phyloP scores from a whole-genome alignment of 345 rosid species.

The Eucalyptus cloeziana region DNA sequence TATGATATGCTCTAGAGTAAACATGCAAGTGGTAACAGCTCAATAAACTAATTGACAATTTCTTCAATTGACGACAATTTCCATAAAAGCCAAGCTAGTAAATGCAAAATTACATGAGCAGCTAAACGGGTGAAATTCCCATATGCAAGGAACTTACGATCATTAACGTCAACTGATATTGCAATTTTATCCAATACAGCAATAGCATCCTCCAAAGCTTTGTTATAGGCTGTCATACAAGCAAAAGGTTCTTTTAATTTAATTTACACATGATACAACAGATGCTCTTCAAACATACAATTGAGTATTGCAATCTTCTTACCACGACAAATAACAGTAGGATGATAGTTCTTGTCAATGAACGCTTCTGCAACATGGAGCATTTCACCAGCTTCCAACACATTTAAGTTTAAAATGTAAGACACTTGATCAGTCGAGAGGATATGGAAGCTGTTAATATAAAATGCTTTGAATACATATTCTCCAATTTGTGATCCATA shows the following conservation, averaged over 20 bases:
- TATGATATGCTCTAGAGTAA: not conserved
- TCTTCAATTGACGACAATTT: not conserved
- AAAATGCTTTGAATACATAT: not conserved
- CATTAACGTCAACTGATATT: constrained; percentile 64
- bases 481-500: not conserved
- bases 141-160: constrained; percentile 42
- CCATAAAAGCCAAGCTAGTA: not conserved
- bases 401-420: not conserved
- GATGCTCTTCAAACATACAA: not conserved
- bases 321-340: constrained; percentile 94
- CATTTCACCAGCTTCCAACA: constrained; percentile 86
- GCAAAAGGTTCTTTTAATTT: not conserved
- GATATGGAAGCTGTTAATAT: not conserved
- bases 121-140: not conserved
- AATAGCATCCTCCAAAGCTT: constrained; percentile 92
- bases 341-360: constrained; percentile 82
- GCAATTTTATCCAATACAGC: constrained; percentile 92
- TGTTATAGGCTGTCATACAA: constrained; percentile 52
- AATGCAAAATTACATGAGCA: not conserved
- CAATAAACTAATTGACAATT: not conserved
- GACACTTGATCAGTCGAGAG: not conserved
- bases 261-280: not conserved
- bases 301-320: not conserved
- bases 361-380: constrained; percentile 97
- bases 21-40: not conserved